Evolutionary conservation across 257 asterid genomes (phyloP).

Genomic region (Solanum sitiens): DNA sequence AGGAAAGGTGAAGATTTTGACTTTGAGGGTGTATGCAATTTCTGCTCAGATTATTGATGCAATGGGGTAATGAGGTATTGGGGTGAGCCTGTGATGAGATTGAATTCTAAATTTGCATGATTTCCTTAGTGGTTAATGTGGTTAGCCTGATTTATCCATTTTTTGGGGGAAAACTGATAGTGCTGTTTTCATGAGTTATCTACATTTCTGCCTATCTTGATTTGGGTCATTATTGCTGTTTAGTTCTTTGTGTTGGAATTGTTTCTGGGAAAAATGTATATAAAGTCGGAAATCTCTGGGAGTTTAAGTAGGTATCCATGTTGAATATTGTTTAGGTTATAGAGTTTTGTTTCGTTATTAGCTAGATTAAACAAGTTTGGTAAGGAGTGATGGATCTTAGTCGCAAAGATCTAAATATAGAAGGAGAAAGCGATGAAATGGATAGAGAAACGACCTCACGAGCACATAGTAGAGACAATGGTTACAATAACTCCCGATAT

Average conservation of each 20-base stretch:
- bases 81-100: background rate
- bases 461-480: slow-evolving; percentile 3
- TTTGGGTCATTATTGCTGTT: background rate
- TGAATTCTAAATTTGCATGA: background rate
- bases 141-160: background rate
- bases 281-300: background rate
- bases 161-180: background rate
- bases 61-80: background rate
- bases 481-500: slow-evolving; percentile 13
- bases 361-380: background rate
- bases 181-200: background rate
- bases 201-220: background rate
- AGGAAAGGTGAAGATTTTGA: background rate
- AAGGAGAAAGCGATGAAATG: slow-evolving; percentile 39
- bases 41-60: background rate
- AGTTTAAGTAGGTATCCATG: background rate
- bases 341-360: background rate
- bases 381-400: slow-evolving; percentile 40
- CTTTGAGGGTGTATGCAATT: background rate
- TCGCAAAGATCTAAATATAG: slow-evolving; percentile 6
- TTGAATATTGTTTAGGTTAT: background rate
- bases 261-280: background rate
- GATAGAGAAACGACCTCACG: slow-evolving; percentile 28
- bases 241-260: background rate
- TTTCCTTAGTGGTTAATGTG: background rate